These are phyloP conservation scores for Tubosaeta sp. DNA, from an alignment of 768 basidiomycete species.

Conservation along the genomic window DNA sequence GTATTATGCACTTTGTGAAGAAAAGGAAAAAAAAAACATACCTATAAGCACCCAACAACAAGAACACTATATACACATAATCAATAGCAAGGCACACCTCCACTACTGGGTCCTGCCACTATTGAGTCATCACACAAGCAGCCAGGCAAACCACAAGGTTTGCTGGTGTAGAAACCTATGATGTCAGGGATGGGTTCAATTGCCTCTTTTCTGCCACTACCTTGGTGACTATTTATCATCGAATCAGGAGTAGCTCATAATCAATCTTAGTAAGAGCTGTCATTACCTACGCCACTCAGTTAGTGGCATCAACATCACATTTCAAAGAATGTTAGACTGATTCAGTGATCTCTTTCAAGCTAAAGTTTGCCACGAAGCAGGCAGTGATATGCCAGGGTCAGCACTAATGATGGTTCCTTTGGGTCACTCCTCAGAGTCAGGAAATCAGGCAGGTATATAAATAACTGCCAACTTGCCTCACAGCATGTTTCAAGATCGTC, in stretches of 20 bases:
- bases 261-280: neutral
- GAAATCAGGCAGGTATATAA: neutral
- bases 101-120: constrained; percentile 14
- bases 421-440: neutral
- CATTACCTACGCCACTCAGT: neutral
- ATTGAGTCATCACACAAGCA: constrained; percentile 10
- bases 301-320: neutral
- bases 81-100: neutral
- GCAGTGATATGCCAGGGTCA: neutral
- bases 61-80: constrained; percentile 4
- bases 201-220: neutral
- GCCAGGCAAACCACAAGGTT: neutral
- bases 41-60: constrained; percentile 18
- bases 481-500: neutral
- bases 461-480: neutral
- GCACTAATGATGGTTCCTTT: neutral
- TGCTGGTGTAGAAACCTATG: neutral
- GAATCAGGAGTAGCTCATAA: too few species aligned
- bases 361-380: neutral
- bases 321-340: neutral
- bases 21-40: constrained; percentile 3
- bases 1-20: neutral
- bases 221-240: neutral
- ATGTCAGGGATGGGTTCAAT: neutral
- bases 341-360: neutral